phyloP scores from a whole-genome alignment of 2,329 filamentous ascomycete genomes.

The Plectosphaerella sp. region DNA sequence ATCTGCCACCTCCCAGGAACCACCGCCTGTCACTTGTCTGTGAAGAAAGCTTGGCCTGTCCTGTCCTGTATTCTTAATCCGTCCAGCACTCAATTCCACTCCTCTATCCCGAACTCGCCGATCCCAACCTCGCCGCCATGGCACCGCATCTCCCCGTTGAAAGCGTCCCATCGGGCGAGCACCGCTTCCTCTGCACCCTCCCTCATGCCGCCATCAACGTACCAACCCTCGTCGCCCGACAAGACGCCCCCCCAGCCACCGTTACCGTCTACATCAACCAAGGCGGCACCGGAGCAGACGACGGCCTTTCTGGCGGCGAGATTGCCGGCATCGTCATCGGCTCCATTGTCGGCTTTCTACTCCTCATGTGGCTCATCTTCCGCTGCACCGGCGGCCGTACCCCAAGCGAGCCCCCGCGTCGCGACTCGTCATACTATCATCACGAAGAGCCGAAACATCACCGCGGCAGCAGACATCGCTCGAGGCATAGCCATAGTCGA shows the following conservation, averaged over 20 bases:
- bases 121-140: too few relatives aligned
- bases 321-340: constrained; percentile 49
- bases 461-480: neutral
- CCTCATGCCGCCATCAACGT: constrained; percentile 26
- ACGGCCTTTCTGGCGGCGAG: constrained; percentile 38
- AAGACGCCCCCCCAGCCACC: constrained; percentile 12
- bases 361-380: constrained; percentile 41
- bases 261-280: constrained; percentile 23
- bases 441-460: neutral
- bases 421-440: neutral
- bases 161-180: constrained; percentile 42
- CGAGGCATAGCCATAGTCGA: neutral
- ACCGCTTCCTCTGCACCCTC: constrained; percentile 33
- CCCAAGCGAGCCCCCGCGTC: neutral
- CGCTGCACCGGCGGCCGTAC: constrained; percentile 26
- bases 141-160: too few relatives aligned
- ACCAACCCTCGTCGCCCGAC: neutral
- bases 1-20: too few relatives aligned
- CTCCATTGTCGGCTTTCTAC: constrained; percentile 38
- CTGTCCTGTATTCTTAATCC: too few relatives aligned
- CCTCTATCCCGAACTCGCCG: too few relatives aligned
- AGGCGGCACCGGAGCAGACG: constrained; percentile 12
- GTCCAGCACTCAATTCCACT: too few relatives aligned
- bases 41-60: too few relatives aligned
- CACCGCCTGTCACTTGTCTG: too few relatives aligned